These are phyloP conservation scores for Annulohypoxylon moriforme DNA, from an alignment of 495 filamentous ascomycete genomes.

Conservation along the genomic window DNA sequence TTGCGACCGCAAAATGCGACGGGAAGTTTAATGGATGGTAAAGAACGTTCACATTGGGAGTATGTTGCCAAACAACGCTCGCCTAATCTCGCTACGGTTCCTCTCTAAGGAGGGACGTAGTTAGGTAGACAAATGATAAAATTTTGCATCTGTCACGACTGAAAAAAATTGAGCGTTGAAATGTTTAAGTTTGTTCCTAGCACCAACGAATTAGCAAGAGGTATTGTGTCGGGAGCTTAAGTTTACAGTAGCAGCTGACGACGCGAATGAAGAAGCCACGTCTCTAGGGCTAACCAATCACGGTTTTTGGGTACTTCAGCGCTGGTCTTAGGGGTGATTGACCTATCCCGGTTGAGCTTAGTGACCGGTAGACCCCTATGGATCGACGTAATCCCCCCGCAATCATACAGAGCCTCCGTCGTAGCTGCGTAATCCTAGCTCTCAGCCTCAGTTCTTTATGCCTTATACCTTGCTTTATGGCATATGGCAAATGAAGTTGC, in stretches of 20 bases:
- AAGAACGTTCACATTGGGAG: constrained; percentile 33
- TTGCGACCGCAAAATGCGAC: constrained; percentile 20
- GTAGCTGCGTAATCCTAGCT: neutral
- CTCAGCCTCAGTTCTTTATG: constrained; percentile 9
- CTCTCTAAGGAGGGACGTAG: constrained; percentile 1
- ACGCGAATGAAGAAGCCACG: constrained; percentile 40
- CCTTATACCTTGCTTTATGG: neutral
- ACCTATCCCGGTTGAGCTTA: neutral
- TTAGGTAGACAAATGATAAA: neutral
- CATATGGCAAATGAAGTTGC: neutral
- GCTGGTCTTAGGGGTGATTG: constrained; percentile 1
- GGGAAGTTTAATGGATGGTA: neutral
- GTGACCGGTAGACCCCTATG: constrained; percentile 7
- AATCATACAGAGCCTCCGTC: constrained; percentile 7
- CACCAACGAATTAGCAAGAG: neutral
- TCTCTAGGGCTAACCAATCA: constrained; percentile 40
- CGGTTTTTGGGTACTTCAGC: constrained; percentile 1
- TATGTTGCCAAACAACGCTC: neutral
- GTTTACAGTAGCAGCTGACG: neutral
- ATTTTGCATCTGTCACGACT: constrained; percentile 5
- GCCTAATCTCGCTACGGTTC: neutral
- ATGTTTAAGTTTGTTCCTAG: constrained; percentile 6
- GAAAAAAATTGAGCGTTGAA: neutral
- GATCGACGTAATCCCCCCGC: constrained; percentile 24
- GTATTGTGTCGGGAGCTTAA: neutral